These are phyloP conservation scores for Pascua sp. DNA, from an alignment of 1,284 basidiomycete genomes.

Conservation along the genomic window DNA sequence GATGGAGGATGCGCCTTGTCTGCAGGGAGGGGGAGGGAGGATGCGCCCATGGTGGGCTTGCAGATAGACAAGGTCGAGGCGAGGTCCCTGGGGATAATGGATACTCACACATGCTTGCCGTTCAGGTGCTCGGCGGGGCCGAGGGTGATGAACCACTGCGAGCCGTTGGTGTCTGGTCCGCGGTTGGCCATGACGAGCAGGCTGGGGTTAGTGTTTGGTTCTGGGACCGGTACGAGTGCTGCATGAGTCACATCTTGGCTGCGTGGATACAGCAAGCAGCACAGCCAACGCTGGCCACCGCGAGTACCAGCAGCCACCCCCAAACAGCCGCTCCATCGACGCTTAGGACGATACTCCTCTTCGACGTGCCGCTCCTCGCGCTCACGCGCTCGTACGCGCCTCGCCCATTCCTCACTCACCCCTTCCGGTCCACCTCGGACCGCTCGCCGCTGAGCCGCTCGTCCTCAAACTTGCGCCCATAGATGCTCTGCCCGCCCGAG, in stretches of 20 bases:
- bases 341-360: no score
- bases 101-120: slow-evolving; percentile 52
- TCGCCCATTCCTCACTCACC: slow-evolving; percentile 27
- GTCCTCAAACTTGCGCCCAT: slow-evolving; percentile 47
- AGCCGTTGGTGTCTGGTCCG: slow-evolving; percentile 58
- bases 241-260: no score
- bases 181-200: slow-evolving; percentile 62
- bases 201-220: slow-evolving; percentile 17
- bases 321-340: no score
- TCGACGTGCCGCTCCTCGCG: no score
- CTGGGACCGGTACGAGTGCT: no score
- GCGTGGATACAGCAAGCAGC: no score
- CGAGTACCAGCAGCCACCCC: no score
- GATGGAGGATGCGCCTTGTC: no score
- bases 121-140: slow-evolving; percentile 48
- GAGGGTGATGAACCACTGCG: slow-evolving; percentile 53
- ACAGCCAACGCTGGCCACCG: no score
- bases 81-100: neutral
- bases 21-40: neutral
- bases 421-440: slow-evolving; percentile 45
- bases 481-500: slow-evolving; percentile 53
- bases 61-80: no score
- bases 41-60: no score
- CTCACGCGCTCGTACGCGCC: no score
- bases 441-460: slow-evolving; percentile 43